Percentiles rank a stretch among this genome's conserved stretches.
phyloP scores from a whole-genome alignment of 441 rosid species.

The Jatropha podagrica region DNA sequence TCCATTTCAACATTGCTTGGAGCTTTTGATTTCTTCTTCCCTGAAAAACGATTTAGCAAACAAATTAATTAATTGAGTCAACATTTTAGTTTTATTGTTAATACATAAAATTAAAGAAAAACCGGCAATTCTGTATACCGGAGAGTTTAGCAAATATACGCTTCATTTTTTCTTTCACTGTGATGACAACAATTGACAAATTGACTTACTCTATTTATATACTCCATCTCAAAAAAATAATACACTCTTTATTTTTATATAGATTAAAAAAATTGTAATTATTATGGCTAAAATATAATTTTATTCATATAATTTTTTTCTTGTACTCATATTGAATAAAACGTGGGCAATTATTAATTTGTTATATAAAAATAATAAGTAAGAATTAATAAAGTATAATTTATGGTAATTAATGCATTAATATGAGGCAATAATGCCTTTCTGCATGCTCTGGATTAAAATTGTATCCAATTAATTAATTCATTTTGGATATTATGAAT shows the following conservation, averaged over 20 bases:
- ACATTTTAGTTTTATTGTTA: background rate
- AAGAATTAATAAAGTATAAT: no score
- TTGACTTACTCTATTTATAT: background rate
- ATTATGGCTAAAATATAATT: no score
- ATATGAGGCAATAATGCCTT: background rate
- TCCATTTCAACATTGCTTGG: background rate
- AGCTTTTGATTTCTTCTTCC: slow-evolving; percentile 2
- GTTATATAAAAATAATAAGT: no score
- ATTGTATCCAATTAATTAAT: background rate
- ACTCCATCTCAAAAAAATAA: no score
- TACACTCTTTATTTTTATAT: no score
- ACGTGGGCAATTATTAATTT: no score
- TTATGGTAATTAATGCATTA: background rate
- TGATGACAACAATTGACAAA: background rate
- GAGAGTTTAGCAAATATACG: background rate
- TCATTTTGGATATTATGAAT: background rate
- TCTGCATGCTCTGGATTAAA: background rate
- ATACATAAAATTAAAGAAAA: background rate
- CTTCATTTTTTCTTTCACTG: background rate
- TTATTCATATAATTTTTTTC: no score
- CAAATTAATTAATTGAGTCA: background rate
- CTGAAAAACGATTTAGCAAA: background rate
- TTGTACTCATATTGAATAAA: no score
- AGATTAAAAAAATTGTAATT: no score
- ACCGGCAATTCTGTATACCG: background rate